phyloP scores from a whole-genome alignment of 73 alveolate genomes.

The Paramecium pentaurelia region DNA sequence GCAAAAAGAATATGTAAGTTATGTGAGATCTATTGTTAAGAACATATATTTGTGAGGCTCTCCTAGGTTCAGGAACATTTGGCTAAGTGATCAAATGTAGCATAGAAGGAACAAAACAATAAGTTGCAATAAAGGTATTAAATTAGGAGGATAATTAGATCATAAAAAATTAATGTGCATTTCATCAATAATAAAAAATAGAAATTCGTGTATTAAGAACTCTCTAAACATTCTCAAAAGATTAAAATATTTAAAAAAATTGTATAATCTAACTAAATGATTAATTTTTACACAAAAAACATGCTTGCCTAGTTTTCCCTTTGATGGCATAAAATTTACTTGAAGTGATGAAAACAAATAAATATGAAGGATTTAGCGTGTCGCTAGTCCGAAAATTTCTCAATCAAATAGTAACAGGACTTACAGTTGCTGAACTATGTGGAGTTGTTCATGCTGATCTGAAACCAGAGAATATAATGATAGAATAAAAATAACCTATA shows the following conservation, averaged over 20 bases:
- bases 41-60: conserved; percentile 35
- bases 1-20: conserved; percentile 20
- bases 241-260: neutral
- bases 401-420: conserved; percentile 21
- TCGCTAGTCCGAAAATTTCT: conserved; percentile 37
- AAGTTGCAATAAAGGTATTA: conserved; percentile 54
- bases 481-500: neutral
- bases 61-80: conserved; percentile 58
- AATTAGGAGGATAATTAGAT: neutral
- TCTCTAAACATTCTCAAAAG: neutral
- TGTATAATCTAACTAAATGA: conserved; percentile 30
- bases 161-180: conserved; percentile 56
- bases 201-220: conserved; percentile 43
- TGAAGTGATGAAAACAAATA: conserved; percentile 19
- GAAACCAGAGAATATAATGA: conserved; percentile 60
- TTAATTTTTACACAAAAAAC: conserved; percentile 48
- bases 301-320: conserved; percentile 58
- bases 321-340: neutral
- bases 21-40: neutral
- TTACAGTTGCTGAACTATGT: conserved; percentile 45
- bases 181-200: conserved; percentile 8
- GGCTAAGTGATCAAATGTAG: conserved; percentile 52
- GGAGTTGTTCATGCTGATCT: conserved; percentile 60
- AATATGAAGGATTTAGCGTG: conserved; percentile 51
- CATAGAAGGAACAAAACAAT: conserved; percentile 31